phyloP scores from a whole-genome alignment of 192 early-diverging fungal species.

The Coemansia sp. region DNA sequence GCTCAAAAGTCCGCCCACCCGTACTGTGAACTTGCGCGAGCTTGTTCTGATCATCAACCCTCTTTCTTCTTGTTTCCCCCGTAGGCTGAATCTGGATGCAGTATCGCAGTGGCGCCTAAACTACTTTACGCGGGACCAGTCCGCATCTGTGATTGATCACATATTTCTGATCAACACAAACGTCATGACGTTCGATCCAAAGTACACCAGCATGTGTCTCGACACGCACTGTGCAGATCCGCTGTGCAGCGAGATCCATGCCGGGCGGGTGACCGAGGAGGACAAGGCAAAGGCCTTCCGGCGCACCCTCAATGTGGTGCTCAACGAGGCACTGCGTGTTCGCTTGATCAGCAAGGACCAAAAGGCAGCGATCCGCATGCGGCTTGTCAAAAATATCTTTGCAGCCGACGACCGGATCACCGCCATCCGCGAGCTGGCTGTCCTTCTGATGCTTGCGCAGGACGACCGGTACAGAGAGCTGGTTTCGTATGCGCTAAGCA shows the following conservation, averaged over 20 bases:
- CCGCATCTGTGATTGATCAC: slow-evolving; percentile 52
- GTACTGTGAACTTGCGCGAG: too few species aligned
- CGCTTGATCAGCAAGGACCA: slow-evolving; percentile 50
- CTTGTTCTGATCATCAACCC: neutral
- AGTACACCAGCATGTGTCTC: slow-evolving; percentile 44
- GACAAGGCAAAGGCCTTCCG: slow-evolving; percentile 56
- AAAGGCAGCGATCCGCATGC: slow-evolving; percentile 45
- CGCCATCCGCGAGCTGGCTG: slow-evolving; percentile 41
- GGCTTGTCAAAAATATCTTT: slow-evolving; percentile 44
- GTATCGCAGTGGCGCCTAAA: slow-evolving; percentile 56
- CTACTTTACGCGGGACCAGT: slow-evolving; percentile 50
- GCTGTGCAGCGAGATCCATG: slow-evolving; percentile 53
- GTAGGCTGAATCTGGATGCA: slow-evolving; percentile 51
- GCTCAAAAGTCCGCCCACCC: too few species aligned
- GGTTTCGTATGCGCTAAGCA: slow-evolving; percentile 37
- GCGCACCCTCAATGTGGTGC: slow-evolving; percentile 48
- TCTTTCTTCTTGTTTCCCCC: neutral
- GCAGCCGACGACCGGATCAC: slow-evolving; percentile 46
- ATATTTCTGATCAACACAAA: slow-evolving; percentile 53
- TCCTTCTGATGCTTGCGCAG: slow-evolving; percentile 50
- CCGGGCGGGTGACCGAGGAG: slow-evolving; percentile 42
- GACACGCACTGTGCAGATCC: slow-evolving; percentile 51
- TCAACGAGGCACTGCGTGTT: slow-evolving; percentile 54
- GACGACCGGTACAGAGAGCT: slow-evolving; percentile 43
- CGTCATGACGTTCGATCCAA: slow-evolving; percentile 50